phyloP scores from a whole-genome alignment of 768 basidiomycete genomes.

The Tricholoma sp. region DNA sequence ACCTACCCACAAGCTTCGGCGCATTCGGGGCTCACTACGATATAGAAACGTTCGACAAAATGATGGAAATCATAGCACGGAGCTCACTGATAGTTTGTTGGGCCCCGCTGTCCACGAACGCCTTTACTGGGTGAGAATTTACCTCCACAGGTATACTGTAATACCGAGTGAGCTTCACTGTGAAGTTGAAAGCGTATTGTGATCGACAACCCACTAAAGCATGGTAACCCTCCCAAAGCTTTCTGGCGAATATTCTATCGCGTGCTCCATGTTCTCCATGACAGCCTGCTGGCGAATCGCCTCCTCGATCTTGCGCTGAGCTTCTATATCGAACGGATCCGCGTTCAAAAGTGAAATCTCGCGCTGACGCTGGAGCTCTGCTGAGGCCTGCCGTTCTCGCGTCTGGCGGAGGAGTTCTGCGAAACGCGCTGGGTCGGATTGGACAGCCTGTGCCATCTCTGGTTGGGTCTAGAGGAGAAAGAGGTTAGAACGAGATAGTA shows the following conservation, averaged over 20 bases:
- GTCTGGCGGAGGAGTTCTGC: conserved; percentile 65
- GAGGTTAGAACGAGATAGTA: not conserved
- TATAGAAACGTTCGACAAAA: not conserved
- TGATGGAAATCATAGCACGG: conserved; percentile 1
- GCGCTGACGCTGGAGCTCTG: conserved; percentile 52
- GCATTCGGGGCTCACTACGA: conserved; percentile 82
- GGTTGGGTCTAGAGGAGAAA: conserved; percentile 59
- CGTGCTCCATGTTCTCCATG: conserved; percentile 89
- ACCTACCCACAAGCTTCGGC: conserved; percentile 87
- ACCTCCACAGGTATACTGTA: conserved; percentile 85
- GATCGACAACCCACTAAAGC: conserved; percentile 72
- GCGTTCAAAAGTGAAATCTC: conserved; percentile 71
- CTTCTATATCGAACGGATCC: conserved; percentile 89
- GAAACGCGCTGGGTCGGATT: conserved; percentile 66
- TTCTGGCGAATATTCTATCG: conserved; percentile 90
- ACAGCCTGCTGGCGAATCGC: conserved; percentile 87
- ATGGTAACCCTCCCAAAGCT: conserved; percentile 92
- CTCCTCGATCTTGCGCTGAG: conserved; percentile 91
- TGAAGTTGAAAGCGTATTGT: not conserved
- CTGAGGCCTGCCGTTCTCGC: conserved; percentile 45
- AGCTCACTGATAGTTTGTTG: conserved; percentile 91
- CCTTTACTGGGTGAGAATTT: conserved; percentile 85
- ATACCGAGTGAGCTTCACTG: not conserved
- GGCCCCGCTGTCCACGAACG: conserved; percentile 97
- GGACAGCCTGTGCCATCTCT: conserved; percentile 72